Base-by-base conservation (phyloP, 768 basidiomycete species). In the Podaxis carcinomalis region DNA sequence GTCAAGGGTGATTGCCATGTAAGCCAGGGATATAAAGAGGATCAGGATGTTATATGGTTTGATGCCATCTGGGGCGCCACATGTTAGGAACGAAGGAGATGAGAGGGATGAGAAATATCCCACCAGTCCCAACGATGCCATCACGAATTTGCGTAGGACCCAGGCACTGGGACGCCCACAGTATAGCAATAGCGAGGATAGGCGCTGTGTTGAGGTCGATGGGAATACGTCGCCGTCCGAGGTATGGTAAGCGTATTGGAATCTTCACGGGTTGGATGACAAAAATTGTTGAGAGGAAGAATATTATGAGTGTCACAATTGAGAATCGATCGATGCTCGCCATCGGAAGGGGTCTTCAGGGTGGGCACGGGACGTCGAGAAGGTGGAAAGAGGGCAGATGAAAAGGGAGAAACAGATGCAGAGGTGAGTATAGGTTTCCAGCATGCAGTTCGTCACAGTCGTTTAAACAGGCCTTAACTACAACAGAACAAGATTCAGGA, bases 11-110 rank as follows among this genome's bases (percentile, higher is more conserved):
- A 97, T 89, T 4, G 94, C 87, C 79, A 97, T 89, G 74, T 98
- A 98, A 0, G 95, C 93, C 52, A 97, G 79, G 2, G 90, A 92
- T 66, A 93, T 86, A 75, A 98, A 98, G 1, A 98, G 76, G 25
- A 93, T 92, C 71, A 98, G 84, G 64, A 98, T 95, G 70, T 97
- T 92, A 68, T 95, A 92, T 0, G 95, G 95, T 65, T 90, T 84
- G 25, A 98, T 83, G 3, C 89, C 89, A 62, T 88, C 87, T 65
- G 67, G 42, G 25, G 9, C 14, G 40, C 21, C 23, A 50, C 6
- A 37, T 39, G 3, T 62, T 19, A 59, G 51, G 50, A 36, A 40
- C 51, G 61, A 5, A 42, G n/a, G 37, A 49, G 21, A 27, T 32
- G 25, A 23, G 32, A 37, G 44, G 35, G 19, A 47, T 19, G 19